Conservation (phyloP, 2,329 filamentous ascomycete species). For the Colletotrichum tamarilloi region DNA sequence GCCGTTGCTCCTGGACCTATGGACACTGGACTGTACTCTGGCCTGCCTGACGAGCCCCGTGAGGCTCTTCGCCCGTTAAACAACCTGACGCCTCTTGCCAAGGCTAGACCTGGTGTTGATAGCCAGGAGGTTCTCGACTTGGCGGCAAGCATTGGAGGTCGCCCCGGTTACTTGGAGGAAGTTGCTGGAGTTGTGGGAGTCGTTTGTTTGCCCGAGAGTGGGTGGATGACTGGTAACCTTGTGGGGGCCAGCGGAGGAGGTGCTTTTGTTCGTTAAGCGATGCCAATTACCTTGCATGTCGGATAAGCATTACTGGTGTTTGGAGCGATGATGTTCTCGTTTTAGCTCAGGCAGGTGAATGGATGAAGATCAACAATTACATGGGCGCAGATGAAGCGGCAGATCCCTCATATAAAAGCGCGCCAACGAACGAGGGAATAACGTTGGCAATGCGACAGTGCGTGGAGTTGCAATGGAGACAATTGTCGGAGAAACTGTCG, state of each 20-base stretch:
- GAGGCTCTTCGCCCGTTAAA: conserved; percentile 51
- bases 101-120: conserved; percentile 38
- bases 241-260: conserved; percentile 73
- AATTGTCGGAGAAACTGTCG: background rate
- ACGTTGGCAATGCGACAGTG: background rate
- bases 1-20: conserved; percentile 66
- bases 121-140: conserved; percentile 42
- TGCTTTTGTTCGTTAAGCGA: conserved; percentile 26
- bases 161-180: conserved; percentile 71
- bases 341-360: background rate
- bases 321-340: background rate
- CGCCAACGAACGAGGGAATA: background rate
- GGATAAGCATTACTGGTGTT: background rate
- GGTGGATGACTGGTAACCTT: conserved; percentile 77
- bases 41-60: conserved; percentile 62
- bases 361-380: background rate
- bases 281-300: background rate
- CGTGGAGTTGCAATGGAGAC: background rate
- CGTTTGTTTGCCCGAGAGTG: conserved; percentile 73
- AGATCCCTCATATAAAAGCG: background rate
- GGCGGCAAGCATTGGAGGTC: conserved; percentile 62
- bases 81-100: conserved; percentile 60
- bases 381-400: background rate
- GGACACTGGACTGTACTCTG: conserved; percentile 54
- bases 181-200: conserved; percentile 78